These are phyloP conservation scores for Decorospora gaudefroyi DNA, from an alignment of 2,329 filamentous ascomycete species.

Conservation along the genomic window DNA sequence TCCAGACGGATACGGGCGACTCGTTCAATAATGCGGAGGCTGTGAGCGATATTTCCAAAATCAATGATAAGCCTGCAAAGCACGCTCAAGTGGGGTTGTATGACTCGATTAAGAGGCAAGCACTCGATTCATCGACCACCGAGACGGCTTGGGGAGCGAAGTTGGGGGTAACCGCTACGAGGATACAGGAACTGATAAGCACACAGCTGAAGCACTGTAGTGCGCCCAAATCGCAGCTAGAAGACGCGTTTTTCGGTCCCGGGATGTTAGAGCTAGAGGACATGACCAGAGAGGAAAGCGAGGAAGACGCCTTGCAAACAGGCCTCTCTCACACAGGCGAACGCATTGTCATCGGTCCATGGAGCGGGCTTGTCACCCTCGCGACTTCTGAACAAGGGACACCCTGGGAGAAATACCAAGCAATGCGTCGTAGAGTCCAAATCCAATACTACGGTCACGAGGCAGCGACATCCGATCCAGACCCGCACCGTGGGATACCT, in stretches of 20 bases:
- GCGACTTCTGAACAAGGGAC: neutral
- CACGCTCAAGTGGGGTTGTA: neutral
- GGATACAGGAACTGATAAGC: too few relatives aligned
- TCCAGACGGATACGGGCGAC: too few relatives aligned
- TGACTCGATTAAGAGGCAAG: neutral
- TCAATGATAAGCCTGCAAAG: neutral
- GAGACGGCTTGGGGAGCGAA: too few relatives aligned
- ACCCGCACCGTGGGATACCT: conserved; percentile 7
- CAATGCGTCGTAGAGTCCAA: conserved; percentile 3
- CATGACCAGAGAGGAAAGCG: neutral
- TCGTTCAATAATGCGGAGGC: neutral
- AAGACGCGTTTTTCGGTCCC: too few relatives aligned
- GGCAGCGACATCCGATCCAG: neutral
- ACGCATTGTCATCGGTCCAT: neutral
- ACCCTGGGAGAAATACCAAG: conserved; percentile 3
- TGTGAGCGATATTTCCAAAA: neutral
- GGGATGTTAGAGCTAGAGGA: too few relatives aligned
- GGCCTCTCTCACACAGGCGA: conserved; percentile 3
- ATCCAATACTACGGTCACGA: conserved; percentile 8
- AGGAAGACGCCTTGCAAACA: neutral
- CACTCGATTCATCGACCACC: neutral
- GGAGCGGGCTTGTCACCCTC: neutral
- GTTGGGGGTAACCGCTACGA: too few relatives aligned
- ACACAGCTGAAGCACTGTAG: too few relatives aligned
- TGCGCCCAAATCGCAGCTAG: too few relatives aligned